Evolutionary conservation across 495 filamentous ascomycete species (phyloP), one percentile per base, ranked within the genome.

Genomic region (Penicillium coprophilum): DNA sequence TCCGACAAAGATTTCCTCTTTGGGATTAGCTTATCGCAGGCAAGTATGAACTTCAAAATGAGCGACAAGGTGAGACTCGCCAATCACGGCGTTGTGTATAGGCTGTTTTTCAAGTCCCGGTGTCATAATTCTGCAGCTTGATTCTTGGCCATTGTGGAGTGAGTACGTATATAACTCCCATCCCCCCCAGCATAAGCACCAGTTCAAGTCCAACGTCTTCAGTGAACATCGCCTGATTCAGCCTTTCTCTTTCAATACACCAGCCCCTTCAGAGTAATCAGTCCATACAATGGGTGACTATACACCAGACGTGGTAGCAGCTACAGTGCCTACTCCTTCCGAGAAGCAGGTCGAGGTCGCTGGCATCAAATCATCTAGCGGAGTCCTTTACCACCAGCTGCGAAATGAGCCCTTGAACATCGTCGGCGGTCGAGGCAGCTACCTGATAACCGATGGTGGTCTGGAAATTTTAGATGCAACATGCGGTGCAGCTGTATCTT

Each of bases 401-500:
- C 60, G 60, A 21, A 55, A 52, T 15, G 53, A 59, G 21, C 63
- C 63, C 19, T 48, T 63, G 15, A 65, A 63, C 21, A 63, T 65
- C 6, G 63, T 63, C 20, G 60, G 59, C 20, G 63, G 63, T 8
- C 49, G 50, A 23, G 63, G 63, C 3, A 65, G 63, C 50, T 63
- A 62, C 36, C 50, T 63, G 12, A 6, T 63, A 4, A 56, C 60
- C 11, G 53, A 60, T 31, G 38, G 57, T 27, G 44, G 63, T 15
- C 38, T 55, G n/a, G 51, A 62, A 19, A 65, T 65, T 9, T 50
- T 65, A 1, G 63, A 65, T 38, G 63, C 63, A 4, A 73, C 67
- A 30, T 67, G 73, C 32, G 73, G 73, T 23, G 71, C 73, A 13
- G 73, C 73, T 10, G 73, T 77, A 5, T 58, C 68, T 6, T 73